phyloP scores from a whole-genome alignment of 192 early-diverging fungal species.

The Entomortierella parvispora region DNA sequence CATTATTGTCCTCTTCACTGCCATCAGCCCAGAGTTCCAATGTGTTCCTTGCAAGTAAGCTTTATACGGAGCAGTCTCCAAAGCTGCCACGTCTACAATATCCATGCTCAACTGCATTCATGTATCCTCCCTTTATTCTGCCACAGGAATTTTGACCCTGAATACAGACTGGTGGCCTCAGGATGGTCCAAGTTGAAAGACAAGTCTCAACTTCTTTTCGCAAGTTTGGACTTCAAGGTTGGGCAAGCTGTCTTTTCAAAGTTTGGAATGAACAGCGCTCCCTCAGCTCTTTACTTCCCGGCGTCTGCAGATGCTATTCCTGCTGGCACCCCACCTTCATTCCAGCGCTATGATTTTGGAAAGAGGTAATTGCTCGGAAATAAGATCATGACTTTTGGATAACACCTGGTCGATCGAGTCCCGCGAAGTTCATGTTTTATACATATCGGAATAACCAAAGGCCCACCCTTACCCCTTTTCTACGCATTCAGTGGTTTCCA shows the following conservation, averaged over 20 bases:
- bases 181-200: constrained; percentile 58
- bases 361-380: constrained; percentile 48
- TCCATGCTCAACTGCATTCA: too few relatives aligned
- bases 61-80: too few relatives aligned
- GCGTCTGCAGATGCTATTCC: constrained; percentile 59
- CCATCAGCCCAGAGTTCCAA: constrained; percentile 65
- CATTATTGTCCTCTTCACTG: constrained; percentile 73
- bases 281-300: constrained; percentile 73
- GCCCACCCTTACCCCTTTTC: background rate
- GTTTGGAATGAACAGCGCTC: constrained; percentile 70
- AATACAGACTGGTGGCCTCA: constrained; percentile 70
- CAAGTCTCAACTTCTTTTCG: constrained; percentile 68
- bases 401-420: background rate
- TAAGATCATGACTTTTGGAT: background rate
- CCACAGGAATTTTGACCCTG: constrained; percentile 75
- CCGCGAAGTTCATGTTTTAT: background rate
- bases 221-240: constrained; percentile 71
- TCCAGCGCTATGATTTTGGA: constrained; percentile 70
- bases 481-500: constrained; percentile 59
- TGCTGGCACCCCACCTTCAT: constrained; percentile 3
- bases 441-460: background rate
- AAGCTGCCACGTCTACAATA: too few relatives aligned
- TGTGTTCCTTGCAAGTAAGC: constrained; percentile 82
- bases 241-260: constrained; percentile 74
- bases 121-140: background rate